Percentiles rank a stretch among this genome's conserved stretches.
Conservation (phyloP, 2,329 filamentous ascomycete species). For the Xylaria digitata region DNA sequence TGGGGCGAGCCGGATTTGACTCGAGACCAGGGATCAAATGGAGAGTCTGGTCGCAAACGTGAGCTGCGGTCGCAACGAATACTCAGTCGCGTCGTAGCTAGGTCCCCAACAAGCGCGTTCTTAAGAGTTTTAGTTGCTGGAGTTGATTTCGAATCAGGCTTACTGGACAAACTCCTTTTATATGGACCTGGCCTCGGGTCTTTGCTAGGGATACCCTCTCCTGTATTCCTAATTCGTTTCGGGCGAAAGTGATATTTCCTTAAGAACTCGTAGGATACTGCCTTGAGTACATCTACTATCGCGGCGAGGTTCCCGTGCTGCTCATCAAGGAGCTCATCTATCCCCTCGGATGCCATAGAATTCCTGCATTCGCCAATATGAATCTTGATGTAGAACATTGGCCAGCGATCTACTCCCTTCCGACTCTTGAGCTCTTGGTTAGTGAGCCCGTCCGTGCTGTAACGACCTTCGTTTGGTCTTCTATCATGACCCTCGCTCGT, state of each 20-base stretch:
- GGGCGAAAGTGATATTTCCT: conserved; percentile 77
- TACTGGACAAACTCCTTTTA: conserved; percentile 30
- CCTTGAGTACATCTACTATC: conserved; percentile 73
- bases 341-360: conserved; percentile 40
- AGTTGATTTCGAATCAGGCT: conserved; percentile 27
- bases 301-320: conserved; percentile 62
- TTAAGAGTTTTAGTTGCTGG: conserved; percentile 8
- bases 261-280: conserved; percentile 79
- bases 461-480: conserved; percentile 40
- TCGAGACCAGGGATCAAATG: conserved; percentile 53
- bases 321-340: conserved; percentile 59
- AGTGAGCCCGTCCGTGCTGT: conserved; percentile 61
- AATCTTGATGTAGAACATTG: conserved; percentile 88
- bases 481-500: conserved; percentile 50
- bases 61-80: conserved; percentile 55
- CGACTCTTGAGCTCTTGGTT: conserved; percentile 63
- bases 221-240: conserved; percentile 45
- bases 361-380: conserved; percentile 48
- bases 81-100: conserved; percentile 49
- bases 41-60: conserved; percentile 46
- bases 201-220: conserved; percentile 1
- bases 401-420: conserved; percentile 83
- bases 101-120: conserved; percentile 39
- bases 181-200: conserved; percentile 2
- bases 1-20: conserved; percentile 51